Evolutionary conservation across 179 eudicot species (phyloP).

Genomic region (Monotropa hypopitys): DNA sequence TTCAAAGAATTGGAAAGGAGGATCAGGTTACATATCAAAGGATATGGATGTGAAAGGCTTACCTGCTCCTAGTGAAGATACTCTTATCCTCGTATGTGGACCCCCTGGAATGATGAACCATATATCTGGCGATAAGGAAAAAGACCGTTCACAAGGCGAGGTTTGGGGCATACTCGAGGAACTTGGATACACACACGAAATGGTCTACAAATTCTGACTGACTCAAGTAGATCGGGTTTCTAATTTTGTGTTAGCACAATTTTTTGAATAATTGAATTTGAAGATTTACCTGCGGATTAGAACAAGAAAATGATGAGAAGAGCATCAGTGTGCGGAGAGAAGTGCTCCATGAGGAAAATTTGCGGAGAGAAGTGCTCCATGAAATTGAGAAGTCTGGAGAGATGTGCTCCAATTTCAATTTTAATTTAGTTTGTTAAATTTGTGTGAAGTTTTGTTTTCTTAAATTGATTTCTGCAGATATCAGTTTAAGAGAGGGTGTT

Average conservation of each 20-base stretch:
- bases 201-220: conserved; percentile 12
- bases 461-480: no score
- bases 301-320: no score
- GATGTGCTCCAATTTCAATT: no score
- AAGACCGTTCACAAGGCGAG: conserved; percentile 50
- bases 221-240: background rate
- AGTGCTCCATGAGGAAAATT: no score
- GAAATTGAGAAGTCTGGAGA: no score
- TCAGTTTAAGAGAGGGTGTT: no score
- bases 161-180: conserved; percentile 18
- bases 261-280: background rate
- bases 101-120: conserved; percentile 38
- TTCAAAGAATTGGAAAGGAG: conserved; percentile 75
- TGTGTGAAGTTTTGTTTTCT: no score
- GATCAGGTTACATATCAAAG: conserved; percentile 73
- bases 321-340: no score
- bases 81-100: conserved; percentile 41
- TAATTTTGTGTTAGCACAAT: background rate
- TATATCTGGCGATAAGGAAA: conserved; percentile 28
- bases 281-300: background rate
- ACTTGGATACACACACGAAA: conserved; percentile 9
- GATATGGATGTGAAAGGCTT: conserved; percentile 83
- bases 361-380: no score
- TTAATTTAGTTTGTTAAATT: no score
- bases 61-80: conserved; percentile 74